These are phyloP conservation scores for Neobulgaria alba DNA, from an alignment of 2,329 filamentous ascomycete species.

Conservation along the genomic window DNA sequence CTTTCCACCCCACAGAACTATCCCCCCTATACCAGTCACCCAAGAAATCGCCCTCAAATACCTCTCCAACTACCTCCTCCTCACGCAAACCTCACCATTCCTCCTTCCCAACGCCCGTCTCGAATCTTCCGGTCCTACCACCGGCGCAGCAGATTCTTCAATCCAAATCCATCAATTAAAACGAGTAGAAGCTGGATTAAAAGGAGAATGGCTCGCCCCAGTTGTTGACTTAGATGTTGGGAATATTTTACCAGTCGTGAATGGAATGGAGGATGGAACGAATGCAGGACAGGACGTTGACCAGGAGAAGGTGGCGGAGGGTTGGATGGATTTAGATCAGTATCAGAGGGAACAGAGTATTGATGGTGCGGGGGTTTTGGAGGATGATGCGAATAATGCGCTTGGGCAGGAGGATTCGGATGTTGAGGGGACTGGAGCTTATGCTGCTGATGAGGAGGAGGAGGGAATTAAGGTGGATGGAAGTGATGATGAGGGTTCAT, in stretches of 20 bases:
- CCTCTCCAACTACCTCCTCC: slow-evolving; percentile 25
- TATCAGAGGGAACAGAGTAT: slow-evolving; percentile 28
- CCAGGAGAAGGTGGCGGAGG: slow-evolving; percentile 21
- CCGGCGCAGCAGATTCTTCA: slow-evolving; percentile 24
- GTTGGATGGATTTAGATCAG: slow-evolving; percentile 31
- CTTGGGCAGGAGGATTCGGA: slow-evolving; percentile 34
- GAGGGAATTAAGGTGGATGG: not conserved
- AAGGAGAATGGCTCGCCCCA: slow-evolving; percentile 40
- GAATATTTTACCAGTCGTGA: slow-evolving; percentile 14
- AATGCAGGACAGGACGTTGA: slow-evolving; percentile 19
- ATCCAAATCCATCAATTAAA: slow-evolving; percentile 44
- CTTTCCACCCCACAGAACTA: slow-evolving; percentile 25
- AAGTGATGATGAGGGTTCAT: slow-evolving; percentile 37
- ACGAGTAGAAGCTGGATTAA: slow-evolving; percentile 42
- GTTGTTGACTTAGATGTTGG: slow-evolving; percentile 31
- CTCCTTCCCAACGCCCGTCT: slow-evolving; percentile 29
- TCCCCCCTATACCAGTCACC: slow-evolving; percentile 21
- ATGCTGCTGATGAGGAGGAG: slow-evolving; percentile 25
- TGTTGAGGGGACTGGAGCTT: slow-evolving; percentile 32
- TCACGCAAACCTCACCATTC: slow-evolving; percentile 18
- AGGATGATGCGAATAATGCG: slow-evolving; percentile 8
- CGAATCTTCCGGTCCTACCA: slow-evolving; percentile 25
- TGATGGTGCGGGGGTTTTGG: slow-evolving; percentile 21
- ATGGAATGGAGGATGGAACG: slow-evolving; percentile 20
- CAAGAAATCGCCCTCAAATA: slow-evolving; percentile 24